Conservation (phyloP, 2,329 filamentous ascomycete genomes). For the Didymella lethalis region DNA sequence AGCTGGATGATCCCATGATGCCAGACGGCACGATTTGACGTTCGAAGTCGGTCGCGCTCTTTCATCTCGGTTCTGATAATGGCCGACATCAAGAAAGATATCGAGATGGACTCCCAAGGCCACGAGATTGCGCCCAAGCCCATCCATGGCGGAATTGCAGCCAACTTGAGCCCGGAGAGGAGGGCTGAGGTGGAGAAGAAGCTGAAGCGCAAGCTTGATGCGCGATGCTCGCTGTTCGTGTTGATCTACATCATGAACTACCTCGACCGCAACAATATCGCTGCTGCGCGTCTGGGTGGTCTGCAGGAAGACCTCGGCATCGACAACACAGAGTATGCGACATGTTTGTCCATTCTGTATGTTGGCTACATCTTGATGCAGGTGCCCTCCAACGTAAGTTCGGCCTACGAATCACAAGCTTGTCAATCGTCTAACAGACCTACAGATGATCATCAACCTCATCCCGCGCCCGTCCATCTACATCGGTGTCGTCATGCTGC, state of each 20-base stretch:
- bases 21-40: conserved; percentile 12
- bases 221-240: conserved; percentile 44
- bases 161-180: conserved; percentile 42
- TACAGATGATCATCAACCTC: conserved; percentile 51
- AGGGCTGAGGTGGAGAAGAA: conserved; percentile 44
- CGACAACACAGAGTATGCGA: conserved; percentile 44
- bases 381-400: conserved; percentile 7
- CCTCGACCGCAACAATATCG: conserved; percentile 46
- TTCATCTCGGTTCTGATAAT: conserved; percentile 10
- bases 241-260: conserved; percentile 51
- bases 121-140: conserved; percentile 18
- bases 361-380: conserved; percentile 25
- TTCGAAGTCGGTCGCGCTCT: conserved; percentile 14
- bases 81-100: conserved; percentile 22
- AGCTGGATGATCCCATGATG: conserved; percentile 1
- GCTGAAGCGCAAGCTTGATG: conserved; percentile 47
- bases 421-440: not conserved
- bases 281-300: conserved; percentile 45
- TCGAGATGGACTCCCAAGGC: conserved; percentile 12
- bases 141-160: conserved; percentile 24
- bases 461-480: conserved; percentile 48
- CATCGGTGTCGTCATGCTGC: conserved; percentile 48
- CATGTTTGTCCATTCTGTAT: conserved; percentile 44
- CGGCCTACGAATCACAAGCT: not conserved
- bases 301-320: conserved; percentile 44